These are phyloP conservation scores for Chenopodium berlandieri DNA, from an alignment of 148 eudicot genomes.

Conservation along the genomic window DNA sequence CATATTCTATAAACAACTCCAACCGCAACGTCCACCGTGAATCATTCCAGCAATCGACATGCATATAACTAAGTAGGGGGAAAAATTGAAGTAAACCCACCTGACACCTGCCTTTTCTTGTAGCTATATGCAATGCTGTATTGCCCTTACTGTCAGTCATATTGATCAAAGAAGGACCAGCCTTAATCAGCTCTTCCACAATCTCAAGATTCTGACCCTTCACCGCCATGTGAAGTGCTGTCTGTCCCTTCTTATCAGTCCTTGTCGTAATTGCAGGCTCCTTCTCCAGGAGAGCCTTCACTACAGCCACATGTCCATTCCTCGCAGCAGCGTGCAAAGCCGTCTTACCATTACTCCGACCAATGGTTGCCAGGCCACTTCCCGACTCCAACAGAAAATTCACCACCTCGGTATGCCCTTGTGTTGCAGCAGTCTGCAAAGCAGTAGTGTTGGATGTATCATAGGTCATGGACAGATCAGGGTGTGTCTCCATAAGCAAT, in stretches of 20 bases:
- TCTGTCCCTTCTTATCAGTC: constrained; percentile 85
- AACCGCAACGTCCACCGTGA: not conserved
- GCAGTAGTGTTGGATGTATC: constrained; percentile 80
- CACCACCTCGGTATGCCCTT: constrained; percentile 74
- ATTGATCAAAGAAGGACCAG: constrained; percentile 53
- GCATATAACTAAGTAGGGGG: not conserved
- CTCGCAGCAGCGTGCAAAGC: constrained; percentile 85
- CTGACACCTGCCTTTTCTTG: constrained; percentile 78
- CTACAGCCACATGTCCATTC: constrained; percentile 73
- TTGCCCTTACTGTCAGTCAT: constrained; percentile 78
- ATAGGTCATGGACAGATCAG: constrained; percentile 82
- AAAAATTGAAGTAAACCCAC: constrained; percentile 30
- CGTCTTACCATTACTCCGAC: constrained; percentile 81
- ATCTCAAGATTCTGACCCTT: constrained; percentile 79
- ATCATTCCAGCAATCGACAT: not conserved
- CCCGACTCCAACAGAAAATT: constrained; percentile 59
- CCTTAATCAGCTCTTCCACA: constrained; percentile 69
- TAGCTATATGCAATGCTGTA: constrained; percentile 68
- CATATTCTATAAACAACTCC: not conserved
- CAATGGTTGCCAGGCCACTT: constrained; percentile 69
- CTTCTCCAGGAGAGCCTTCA: constrained; percentile 61
- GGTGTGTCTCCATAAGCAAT: constrained; percentile 71
- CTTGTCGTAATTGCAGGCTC: constrained; percentile 64
- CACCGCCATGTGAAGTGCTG: constrained; percentile 93
- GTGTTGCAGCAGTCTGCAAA: constrained; percentile 79